Evolutionary conservation across 2,329 filamentous ascomycete species (phyloP).

Genomic region (Pseudohalonectria lignicola): DNA sequence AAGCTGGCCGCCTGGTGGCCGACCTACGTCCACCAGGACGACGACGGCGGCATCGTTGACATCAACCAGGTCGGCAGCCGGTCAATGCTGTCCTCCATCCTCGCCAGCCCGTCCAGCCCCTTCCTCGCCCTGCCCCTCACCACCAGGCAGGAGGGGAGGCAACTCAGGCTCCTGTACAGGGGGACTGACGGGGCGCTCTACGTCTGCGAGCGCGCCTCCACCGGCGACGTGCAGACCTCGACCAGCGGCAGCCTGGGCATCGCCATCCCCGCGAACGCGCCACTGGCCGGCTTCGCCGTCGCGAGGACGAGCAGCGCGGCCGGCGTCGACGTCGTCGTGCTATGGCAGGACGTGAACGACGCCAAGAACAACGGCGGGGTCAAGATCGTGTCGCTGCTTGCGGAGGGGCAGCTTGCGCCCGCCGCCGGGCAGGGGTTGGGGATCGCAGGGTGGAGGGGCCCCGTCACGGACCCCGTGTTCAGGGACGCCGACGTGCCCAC

Average conservation of each 20-base stretch:
- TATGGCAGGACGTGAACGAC: conserved; percentile 12
- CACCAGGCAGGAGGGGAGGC: neutral
- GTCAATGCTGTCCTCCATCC: neutral
- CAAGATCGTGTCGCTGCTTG: neutral
- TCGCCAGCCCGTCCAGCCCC: neutral
- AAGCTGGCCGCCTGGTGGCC: conserved; percentile 6
- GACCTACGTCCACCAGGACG: conserved; percentile 2
- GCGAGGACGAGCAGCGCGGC: conserved; percentile 6
- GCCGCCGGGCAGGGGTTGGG: conserved; percentile 8
- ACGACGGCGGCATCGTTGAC: neutral
- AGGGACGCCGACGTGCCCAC: conserved; percentile 6
- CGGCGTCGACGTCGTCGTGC: conserved; percentile 10
- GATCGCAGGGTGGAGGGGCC: conserved; percentile 7
- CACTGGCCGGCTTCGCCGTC: conserved; percentile 10
- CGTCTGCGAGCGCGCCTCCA: conserved; percentile 5
- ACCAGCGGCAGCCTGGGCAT: conserved; percentile 1
- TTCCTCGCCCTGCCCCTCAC: neutral
- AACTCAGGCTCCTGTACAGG: conserved; percentile 6
- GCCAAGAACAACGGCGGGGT: neutral
- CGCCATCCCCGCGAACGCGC: conserved; percentile 8
- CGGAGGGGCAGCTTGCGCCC: conserved; percentile 2
- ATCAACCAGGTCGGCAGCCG: neutral
- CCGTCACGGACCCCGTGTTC: conserved; percentile 5
- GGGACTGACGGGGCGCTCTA: conserved; percentile 2
- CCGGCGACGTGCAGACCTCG: conserved; percentile 1